These are phyloP conservation scores for Xanthoconium separans DNA, from an alignment of 1,284 basidiomycete species.

Conservation along the genomic window DNA sequence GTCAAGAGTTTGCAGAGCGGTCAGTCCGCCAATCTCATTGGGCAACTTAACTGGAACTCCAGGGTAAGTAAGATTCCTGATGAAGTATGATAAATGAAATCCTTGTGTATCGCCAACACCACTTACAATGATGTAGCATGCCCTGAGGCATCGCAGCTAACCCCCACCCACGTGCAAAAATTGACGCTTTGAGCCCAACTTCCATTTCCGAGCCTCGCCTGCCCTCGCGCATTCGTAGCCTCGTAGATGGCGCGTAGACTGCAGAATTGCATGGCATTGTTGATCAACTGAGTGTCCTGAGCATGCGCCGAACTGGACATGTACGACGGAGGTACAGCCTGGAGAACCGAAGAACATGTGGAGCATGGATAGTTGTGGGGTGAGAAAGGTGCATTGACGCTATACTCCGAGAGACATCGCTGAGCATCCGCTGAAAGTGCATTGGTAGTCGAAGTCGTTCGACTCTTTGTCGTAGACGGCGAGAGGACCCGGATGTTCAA, in stretches of 20 bases:
- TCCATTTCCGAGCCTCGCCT: slow-evolving; percentile 38
- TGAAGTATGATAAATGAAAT: neutral
- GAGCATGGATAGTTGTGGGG: slow-evolving; percentile 50
- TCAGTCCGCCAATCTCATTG: slow-evolving; percentile 41
- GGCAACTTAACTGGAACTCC: slow-evolving; percentile 47
- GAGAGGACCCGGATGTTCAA: slow-evolving; percentile 40
- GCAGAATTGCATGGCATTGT: slow-evolving; percentile 48
- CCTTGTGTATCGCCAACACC: neutral
- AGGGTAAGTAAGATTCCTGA: slow-evolving; percentile 46
- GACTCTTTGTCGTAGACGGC: slow-evolving; percentile 17
- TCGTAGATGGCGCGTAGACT: slow-evolving; percentile 50
- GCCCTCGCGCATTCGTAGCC: slow-evolving; percentile 39
- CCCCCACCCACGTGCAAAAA: slow-evolving; percentile 51
- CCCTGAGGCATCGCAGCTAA: slow-evolving; percentile 44
- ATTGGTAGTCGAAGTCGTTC: slow-evolving; percentile 23
- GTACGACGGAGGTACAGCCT: slow-evolving; percentile 39
- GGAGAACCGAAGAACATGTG: slow-evolving; percentile 43
- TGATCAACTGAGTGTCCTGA: slow-evolving; percentile 34
- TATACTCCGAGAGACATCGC: slow-evolving; percentile 49
- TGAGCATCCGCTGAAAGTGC: slow-evolving; percentile 40
- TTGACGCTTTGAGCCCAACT: slow-evolving; percentile 48
- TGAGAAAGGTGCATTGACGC: slow-evolving; percentile 44
- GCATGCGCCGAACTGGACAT: slow-evolving; percentile 27
- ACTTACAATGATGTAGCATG: slow-evolving; percentile 46
- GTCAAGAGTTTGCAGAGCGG: slow-evolving; percentile 39